These are phyloP conservation scores for Centaurea solstitialis DNA, from an alignment of 129 eudicot species.

Conservation along the genomic window DNA sequence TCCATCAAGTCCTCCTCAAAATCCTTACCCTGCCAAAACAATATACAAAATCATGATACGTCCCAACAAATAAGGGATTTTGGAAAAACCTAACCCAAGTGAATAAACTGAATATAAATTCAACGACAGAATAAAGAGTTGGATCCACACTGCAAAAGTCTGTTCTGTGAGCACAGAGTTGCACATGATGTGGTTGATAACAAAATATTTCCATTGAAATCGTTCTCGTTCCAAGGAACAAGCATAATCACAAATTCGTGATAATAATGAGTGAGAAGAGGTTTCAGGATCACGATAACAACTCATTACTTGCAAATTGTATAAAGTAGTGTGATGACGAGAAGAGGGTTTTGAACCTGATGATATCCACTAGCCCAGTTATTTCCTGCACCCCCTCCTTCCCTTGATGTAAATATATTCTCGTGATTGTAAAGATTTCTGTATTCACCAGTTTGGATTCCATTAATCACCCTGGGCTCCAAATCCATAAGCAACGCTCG, in stretches of 20 bases:
- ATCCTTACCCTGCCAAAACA: slow-evolving; percentile 69
- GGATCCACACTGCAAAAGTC: neutral
- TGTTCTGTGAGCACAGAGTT: neutral
- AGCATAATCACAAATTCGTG: neutral
- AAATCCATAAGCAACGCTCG: slow-evolving; percentile 96
- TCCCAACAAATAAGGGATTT: neutral
- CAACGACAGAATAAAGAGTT: neutral
- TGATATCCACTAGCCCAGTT: slow-evolving; percentile 99
- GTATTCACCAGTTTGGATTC: slow-evolving; percentile 97
- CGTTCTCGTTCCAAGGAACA: neutral
- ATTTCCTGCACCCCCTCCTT: slow-evolving; percentile 99
- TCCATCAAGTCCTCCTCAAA: slow-evolving; percentile 98
- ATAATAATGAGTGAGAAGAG: neutral
- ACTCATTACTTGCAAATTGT: neutral
- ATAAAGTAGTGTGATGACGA: neutral
- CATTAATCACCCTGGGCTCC: slow-evolving; percentile 99
- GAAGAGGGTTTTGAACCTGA: slow-evolving; percentile 52
- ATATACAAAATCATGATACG: neutral
- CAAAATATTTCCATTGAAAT: neutral
- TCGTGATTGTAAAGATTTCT: slow-evolving; percentile 92
- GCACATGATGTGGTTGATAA: neutral
- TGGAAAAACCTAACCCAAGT: neutral
- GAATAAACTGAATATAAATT: neutral
- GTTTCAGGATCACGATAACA: neutral
- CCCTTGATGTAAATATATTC: slow-evolving; percentile 77